Evolutionary conservation across 177 flowering plant species (phyloP).

Genomic region (Vitis hybrid): DNA sequence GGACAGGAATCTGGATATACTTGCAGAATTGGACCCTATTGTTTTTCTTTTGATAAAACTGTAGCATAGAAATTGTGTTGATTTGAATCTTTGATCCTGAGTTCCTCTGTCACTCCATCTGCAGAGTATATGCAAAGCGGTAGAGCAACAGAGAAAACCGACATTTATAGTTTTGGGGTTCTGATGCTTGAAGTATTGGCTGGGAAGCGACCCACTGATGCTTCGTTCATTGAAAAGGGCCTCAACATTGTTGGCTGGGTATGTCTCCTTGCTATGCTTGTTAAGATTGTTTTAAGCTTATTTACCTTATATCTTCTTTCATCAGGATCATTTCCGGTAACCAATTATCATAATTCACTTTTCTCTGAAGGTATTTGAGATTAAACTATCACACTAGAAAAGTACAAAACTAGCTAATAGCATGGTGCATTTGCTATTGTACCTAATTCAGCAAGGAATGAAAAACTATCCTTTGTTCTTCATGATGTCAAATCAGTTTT

Average conservation of each 20-base stretch:
- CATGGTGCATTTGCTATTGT: neutral
- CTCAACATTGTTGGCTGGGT: slow-evolving; percentile 98
- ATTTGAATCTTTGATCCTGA: neutral
- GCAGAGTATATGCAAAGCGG: slow-evolving; percentile 98
- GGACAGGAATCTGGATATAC: neutral
- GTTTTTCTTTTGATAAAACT: neutral
- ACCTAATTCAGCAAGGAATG: neutral
- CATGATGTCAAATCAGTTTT: too few species aligned
- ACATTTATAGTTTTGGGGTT: slow-evolving; percentile 95
- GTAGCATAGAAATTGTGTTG: neutral
- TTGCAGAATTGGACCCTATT: neutral
- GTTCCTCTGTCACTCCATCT: neutral
- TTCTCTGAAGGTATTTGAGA: neutral
- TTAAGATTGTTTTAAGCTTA: neutral
- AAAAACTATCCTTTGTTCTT: neutral
- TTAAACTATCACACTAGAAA: neutral
- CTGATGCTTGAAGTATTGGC: slow-evolving; percentile 80
- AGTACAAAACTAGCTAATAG: neutral
- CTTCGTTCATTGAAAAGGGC: slow-evolving; percentile 90
- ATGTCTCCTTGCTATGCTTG: slow-evolving; percentile 23
- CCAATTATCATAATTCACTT: too few species aligned
- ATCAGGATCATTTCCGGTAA: neutral
- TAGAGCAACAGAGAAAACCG: slow-evolving; percentile 94
- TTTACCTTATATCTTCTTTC: neutral
- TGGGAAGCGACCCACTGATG: slow-evolving; percentile 94